Evolutionary conservation across 176 grass and related monocot species (phyloP).

Genomic region (Phoenix dactylifera): DNA sequence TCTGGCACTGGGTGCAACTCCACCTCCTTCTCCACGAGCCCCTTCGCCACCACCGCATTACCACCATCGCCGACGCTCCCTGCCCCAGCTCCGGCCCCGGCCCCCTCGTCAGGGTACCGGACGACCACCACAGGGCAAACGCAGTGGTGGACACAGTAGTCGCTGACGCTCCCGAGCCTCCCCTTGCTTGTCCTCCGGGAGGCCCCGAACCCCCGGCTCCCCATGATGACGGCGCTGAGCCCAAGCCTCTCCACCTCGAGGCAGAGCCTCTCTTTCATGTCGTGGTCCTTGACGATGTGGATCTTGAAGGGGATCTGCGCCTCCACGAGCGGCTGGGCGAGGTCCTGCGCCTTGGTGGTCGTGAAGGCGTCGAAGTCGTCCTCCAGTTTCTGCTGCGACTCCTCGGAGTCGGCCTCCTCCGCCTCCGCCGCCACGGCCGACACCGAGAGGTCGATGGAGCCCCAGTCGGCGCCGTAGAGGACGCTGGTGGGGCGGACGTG

Average conservation of each 20-base stretch:
- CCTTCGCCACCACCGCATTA: background rate
- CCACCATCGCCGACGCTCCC: slow-evolving; percentile 1
- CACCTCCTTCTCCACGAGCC: slow-evolving; percentile 9
- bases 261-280: slow-evolving; percentile 99
- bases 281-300: slow-evolving; percentile 92
- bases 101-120: slow-evolving; percentile 52
- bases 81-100: slow-evolving; percentile 15
- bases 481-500: slow-evolving; percentile 83
- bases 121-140: slow-evolving; percentile 92
- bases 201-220: slow-evolving; percentile 85
- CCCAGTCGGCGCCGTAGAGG: slow-evolving; percentile 94
- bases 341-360: slow-evolving; percentile 55
- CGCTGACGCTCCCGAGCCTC: slow-evolving; percentile 84
- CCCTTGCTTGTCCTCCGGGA: slow-evolving; percentile 53
- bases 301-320: slow-evolving; percentile 76
- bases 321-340: slow-evolving; percentile 63
- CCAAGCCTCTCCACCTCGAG: slow-evolving; percentile 91
- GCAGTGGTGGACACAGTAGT: slow-evolving; percentile 96
- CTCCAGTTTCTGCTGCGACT: slow-evolving; percentile 60
- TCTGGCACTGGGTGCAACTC: slow-evolving; percentile 67
- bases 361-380: slow-evolving; percentile 74
- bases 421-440: slow-evolving; percentile 15
- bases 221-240: slow-evolving; percentile 89
- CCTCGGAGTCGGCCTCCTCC: slow-evolving; percentile 37
- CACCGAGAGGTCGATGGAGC: slow-evolving; percentile 57